Conservation (phyloP, 495 filamentous ascomycete species). For the Tuber calosporum region DNA sequence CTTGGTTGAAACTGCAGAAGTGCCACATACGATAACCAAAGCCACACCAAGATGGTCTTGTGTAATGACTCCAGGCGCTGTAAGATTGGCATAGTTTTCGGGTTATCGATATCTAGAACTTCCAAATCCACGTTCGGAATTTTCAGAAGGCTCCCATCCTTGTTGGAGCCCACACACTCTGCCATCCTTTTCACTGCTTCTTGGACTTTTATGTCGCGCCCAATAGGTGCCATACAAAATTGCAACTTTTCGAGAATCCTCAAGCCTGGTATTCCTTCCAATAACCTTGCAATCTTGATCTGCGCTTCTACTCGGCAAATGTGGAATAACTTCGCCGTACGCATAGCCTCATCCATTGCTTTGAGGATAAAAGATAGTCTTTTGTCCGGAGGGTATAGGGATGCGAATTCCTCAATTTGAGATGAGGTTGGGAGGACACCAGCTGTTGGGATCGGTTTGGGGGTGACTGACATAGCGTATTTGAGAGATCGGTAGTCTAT, state of each 20-base stretch:
- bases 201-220: conserved; percentile 42
- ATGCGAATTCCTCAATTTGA: conserved; percentile 62
- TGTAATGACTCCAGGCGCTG: conserved; percentile 65
- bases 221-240: conserved; percentile 63
- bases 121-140: conserved; percentile 59
- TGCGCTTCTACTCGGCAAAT: conserved; percentile 57
- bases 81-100: conserved; percentile 53
- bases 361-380: conserved; percentile 71
- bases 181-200: conserved; percentile 55
- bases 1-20: conserved; percentile 22
- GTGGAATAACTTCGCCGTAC: conserved; percentile 60
- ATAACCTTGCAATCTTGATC: conserved; percentile 59
- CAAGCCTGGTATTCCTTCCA: conserved; percentile 59
- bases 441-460: conserved; percentile 62
- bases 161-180: conserved; percentile 57
- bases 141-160: conserved; percentile 58
- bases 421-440: conserved; percentile 63
- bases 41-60: conserved; percentile 71
- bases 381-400: conserved; percentile 67
- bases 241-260: conserved; percentile 63
- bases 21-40: conserved; percentile 60
- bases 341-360: conserved; percentile 59
- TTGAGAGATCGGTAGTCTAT: conserved; percentile 59
- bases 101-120: conserved; percentile 52
- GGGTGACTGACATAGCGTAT: conserved; percentile 55